Evolutionary conservation across 768 basidiomycete species (phyloP).

Genomic region (Trametes punicea): DNA sequence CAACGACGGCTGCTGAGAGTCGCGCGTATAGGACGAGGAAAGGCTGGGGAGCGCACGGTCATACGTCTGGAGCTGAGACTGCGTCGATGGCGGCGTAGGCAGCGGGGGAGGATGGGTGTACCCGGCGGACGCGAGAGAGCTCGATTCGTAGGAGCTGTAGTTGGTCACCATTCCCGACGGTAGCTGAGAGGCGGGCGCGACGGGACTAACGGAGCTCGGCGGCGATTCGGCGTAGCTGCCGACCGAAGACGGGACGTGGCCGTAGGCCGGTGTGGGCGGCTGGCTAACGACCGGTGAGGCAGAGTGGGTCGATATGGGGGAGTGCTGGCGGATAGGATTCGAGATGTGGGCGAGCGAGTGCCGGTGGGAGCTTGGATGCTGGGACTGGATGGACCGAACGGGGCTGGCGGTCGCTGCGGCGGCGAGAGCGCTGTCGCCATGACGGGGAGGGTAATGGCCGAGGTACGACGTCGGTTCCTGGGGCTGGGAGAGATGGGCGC

Average conservation of each 20-base stretch:
- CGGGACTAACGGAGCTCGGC: constrained; percentile 5
- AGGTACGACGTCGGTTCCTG: background rate
- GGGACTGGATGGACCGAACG: background rate
- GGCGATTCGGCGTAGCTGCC: constrained; percentile 8
- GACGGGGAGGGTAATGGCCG: background rate
- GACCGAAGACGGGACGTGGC: background rate
- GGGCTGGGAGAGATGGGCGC: constrained; percentile 3
- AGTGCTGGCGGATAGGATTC: constrained; percentile 11
- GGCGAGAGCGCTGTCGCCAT: background rate
- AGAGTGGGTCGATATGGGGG: constrained; percentile 2
- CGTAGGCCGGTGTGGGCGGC: constrained; percentile 16
- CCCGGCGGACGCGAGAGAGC: constrained; percentile 15
- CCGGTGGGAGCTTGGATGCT: constrained; percentile 12
- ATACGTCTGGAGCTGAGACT: constrained; percentile 3
- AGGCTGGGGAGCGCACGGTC: constrained; percentile 10
- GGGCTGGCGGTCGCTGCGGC: background rate
- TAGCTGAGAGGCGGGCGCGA: background rate
- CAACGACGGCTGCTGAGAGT: background rate
- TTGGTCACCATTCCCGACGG: background rate
- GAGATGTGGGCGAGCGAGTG: constrained; percentile 23
- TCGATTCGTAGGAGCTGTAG: constrained; percentile 17
- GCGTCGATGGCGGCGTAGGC: background rate
- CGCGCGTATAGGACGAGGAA: background rate
- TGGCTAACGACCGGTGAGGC: constrained; percentile 13
- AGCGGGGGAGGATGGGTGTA: constrained; percentile 13